Percentiles rank a stretch among this genome's conserved stretches.
These are phyloP conservation scores for Glarea lozoyensis DNA, from an alignment of 495 filamentous ascomycete species.

Conservation along the genomic window DNA sequence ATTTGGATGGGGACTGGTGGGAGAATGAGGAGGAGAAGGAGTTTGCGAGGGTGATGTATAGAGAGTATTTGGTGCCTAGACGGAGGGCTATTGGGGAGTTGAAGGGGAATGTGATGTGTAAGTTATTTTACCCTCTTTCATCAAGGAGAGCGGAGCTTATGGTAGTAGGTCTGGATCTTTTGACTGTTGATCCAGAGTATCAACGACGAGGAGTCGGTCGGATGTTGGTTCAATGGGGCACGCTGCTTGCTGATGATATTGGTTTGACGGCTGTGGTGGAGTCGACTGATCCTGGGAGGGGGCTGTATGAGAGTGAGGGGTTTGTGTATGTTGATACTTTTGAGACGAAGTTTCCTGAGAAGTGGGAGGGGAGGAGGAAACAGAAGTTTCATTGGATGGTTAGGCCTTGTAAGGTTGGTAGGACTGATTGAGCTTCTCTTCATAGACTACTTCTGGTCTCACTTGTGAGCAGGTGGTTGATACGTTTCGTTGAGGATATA, in stretches of 20 bases:
- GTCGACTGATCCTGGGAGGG: not conserved
- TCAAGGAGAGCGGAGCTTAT: not conserved
- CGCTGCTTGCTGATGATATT: not conserved
- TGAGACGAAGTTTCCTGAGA: not conserved
- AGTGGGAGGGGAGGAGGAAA: not conserved
- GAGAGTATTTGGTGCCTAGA: not conserved
- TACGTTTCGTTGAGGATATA: too few species aligned
- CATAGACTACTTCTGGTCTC: too few species aligned
- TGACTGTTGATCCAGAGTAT: not conserved
- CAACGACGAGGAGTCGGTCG: not conserved
- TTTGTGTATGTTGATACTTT: not conserved
- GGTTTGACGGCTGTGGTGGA: not conserved
- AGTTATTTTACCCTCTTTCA: not conserved
- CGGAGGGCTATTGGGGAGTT: not conserved
- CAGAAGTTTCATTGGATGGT: constrained; percentile 1
- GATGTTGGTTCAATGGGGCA: not conserved
- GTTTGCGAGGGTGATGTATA: not conserved
- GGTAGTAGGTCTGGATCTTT: not conserved
- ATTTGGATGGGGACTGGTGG: not conserved
- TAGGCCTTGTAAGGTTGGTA: too few species aligned
- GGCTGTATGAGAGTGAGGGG: not conserved
- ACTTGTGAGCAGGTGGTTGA: too few species aligned
- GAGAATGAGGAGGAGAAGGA: not conserved
- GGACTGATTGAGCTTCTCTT: too few species aligned
- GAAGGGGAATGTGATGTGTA: not conserved